Evolutionary conservation across 2,329 filamentous ascomycete genomes (phyloP).

Genomic region (Cryphonectria japonica): DNA sequence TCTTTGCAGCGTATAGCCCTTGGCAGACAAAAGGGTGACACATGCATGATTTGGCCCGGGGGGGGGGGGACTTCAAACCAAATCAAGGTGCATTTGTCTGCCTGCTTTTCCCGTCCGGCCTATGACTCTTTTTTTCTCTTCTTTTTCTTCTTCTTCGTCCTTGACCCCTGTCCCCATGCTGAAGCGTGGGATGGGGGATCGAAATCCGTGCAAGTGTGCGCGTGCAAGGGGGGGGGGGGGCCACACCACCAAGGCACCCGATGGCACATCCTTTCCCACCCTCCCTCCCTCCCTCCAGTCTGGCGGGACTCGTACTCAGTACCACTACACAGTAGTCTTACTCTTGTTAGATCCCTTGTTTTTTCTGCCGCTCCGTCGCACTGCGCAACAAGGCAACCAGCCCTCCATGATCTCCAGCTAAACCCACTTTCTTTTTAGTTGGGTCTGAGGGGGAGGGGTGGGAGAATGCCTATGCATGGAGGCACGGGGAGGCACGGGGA

Average conservation of each 20-base stretch:
- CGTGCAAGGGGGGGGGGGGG: background rate
- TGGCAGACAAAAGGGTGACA: background rate
- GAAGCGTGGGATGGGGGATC: constrained; percentile 11
- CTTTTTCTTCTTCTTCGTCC: background rate
- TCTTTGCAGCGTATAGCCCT: background rate
- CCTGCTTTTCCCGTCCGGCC: constrained; percentile 5
- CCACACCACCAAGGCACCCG: constrained; percentile 2
- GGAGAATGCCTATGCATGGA: constrained; percentile 14
- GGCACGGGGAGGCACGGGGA: constrained; percentile 7
- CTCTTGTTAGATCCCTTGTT: constrained; percentile 1
- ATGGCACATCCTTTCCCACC: background rate
- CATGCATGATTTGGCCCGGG: background rate
- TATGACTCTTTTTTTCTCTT: constrained; percentile 17
- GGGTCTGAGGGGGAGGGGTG: background rate
- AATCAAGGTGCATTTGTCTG: constrained; percentile 8
- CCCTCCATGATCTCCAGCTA: constrained; percentile 17
- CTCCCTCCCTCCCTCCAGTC: background rate
- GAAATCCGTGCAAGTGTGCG: constrained; percentile 11
- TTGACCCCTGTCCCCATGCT: constrained; percentile 9
- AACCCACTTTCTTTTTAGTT: constrained; percentile 15
- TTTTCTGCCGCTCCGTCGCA: constrained; percentile 23
- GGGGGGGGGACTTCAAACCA: background rate
- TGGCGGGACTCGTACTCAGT: constrained; percentile 11
- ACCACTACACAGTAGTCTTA: constrained; percentile 17
- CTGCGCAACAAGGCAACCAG: constrained; percentile 25